Evolutionary conservation across 495 filamentous ascomycete species (phyloP), one percentile per base, ranked within the genome.

Genomic region (Penicillium silybi): DNA sequence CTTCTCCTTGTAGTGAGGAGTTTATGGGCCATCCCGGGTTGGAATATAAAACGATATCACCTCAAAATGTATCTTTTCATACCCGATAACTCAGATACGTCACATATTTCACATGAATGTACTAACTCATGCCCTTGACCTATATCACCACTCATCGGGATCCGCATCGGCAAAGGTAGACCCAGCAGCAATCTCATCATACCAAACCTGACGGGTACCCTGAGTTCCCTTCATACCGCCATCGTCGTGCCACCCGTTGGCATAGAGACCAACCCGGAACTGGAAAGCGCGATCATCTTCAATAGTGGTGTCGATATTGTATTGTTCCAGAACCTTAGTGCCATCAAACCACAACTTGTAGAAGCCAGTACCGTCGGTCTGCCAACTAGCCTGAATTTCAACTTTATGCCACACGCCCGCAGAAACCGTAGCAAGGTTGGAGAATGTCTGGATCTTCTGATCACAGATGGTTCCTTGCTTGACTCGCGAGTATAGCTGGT

Each of bases 181-280:
- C 6, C 78, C 79, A 7, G 71, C 56, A 11, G 72, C 71, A 58
- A 80, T 74, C 65, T 80, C 69, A 59, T 81, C 79, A 56, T 71
- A 79, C 75, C 78, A 83, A 15, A 80, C 61, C 56, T 77, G 67
- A 4, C 78, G 57, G 6, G 73, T 76, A 0, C 65, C 65, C 67
- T 81, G 79, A 2, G 60, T 72, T 0, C 79, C 79, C 51, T 68
- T 53, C 52, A 72, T 66, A 15, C 59, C 54, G 1, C 46, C 52
- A 46, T 76, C 64, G 48, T 81, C 79, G 48, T 81, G 68, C 80
- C 80, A 83, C 6, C 69, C 71, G 58, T 81, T 83, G 0, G 80
- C 80, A 60, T 81, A 83, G 8, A 81, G 64, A 1, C 78, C 80
- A 37, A 77, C 75, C 4, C 76, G 66, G 62, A 79, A 81, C 64